Percentiles rank a stretch among this genome's conserved stretches.
phyloP scores from a whole-genome alignment of 2,329 filamentous ascomycete genomes.

The Knoxdaviesia proteae region DNA sequence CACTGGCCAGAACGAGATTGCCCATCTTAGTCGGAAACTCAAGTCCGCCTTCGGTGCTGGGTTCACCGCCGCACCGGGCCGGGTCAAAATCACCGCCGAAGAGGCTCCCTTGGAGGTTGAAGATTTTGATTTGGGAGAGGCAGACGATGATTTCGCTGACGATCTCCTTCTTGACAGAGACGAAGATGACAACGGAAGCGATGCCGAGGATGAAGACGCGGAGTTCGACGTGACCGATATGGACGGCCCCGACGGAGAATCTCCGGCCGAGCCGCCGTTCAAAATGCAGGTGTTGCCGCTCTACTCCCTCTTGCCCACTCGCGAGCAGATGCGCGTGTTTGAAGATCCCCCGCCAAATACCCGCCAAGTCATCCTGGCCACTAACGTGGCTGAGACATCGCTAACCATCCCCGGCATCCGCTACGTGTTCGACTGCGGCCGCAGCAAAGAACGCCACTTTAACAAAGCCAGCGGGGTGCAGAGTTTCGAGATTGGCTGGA shows the following conservation, averaged over 20 bases:
- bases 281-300: constrained; percentile 81
- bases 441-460: constrained; percentile 81
- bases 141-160: constrained; percentile 40
- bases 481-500: constrained; percentile 88
- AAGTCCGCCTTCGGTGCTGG: constrained; percentile 44
- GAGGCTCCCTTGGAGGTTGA: constrained; percentile 68
- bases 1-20: constrained; percentile 84
- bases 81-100: constrained; percentile 53
- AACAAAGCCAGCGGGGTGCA: constrained; percentile 80
- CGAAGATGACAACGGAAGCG: constrained; percentile 27
- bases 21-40: constrained; percentile 58
- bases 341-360: constrained; percentile 64
- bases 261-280: constrained; percentile 31
- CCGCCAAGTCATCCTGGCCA: constrained; percentile 73
- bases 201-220: constrained; percentile 30
- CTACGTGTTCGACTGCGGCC: constrained; percentile 88
- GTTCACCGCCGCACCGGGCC: constrained; percentile 35
- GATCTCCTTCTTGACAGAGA: constrained; percentile 36
- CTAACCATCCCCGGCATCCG: constrained; percentile 87
- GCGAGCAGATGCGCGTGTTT: constrained; percentile 81
- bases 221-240: constrained; percentile 51
- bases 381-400: constrained; percentile 93
- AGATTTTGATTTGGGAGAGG: constrained; percentile 62
- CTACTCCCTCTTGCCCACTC: constrained; percentile 78
- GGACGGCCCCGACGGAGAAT: constrained; percentile 19